Evolutionary conservation across 2,329 filamentous ascomycete species (phyloP).

Genomic region (Ilyonectria sp.): DNA sequence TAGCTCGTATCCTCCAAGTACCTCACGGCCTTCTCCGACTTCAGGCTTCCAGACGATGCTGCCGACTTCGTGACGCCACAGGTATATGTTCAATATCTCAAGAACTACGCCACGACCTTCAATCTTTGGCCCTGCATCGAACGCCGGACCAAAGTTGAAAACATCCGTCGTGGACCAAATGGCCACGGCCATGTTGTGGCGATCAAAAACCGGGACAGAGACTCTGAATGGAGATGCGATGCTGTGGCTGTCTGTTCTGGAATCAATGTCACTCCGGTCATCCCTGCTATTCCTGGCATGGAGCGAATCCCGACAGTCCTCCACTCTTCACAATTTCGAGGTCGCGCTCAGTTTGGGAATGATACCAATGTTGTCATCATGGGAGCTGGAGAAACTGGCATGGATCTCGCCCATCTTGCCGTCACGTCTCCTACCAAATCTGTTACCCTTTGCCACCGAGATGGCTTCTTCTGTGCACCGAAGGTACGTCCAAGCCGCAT

Average conservation of each 20-base stretch:
- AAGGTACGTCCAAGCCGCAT: slow-evolving; percentile 56
- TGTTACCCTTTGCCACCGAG: slow-evolving; percentile 61
- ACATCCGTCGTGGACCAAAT: slow-evolving; percentile 39
- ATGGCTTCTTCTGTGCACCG: slow-evolving; percentile 62
- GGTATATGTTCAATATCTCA: slow-evolving; percentile 60
- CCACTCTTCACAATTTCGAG: slow-evolving; percentile 62
- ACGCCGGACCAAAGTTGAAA: slow-evolving; percentile 51
- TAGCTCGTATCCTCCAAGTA: slow-evolving; percentile 66
- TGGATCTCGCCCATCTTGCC: slow-evolving; percentile 62
- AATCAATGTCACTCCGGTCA: slow-evolving; percentile 58
- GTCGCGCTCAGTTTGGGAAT: slow-evolving; percentile 57
- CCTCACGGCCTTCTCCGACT: slow-evolving; percentile 66
- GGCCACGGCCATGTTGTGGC: slow-evolving; percentile 35
- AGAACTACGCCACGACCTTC: slow-evolving; percentile 57
- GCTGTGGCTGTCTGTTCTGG: slow-evolving; percentile 63
- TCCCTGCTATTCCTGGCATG: slow-evolving; percentile 57
- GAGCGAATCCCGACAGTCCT: slow-evolving; percentile 54
- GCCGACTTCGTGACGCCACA: slow-evolving; percentile 61
- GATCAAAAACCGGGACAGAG: slow-evolving; percentile 5
- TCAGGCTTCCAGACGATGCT: slow-evolving; percentile 57
- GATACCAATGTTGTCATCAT: slow-evolving; percentile 59
- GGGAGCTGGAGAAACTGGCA: slow-evolving; percentile 62
- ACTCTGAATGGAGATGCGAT: slow-evolving; percentile 56
- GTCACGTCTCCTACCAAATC: slow-evolving; percentile 59
- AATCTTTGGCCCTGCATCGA: slow-evolving; percentile 55